phyloP scores from a whole-genome alignment of 2,329 filamentous ascomycete species.

The Fusarium poae region DNA sequence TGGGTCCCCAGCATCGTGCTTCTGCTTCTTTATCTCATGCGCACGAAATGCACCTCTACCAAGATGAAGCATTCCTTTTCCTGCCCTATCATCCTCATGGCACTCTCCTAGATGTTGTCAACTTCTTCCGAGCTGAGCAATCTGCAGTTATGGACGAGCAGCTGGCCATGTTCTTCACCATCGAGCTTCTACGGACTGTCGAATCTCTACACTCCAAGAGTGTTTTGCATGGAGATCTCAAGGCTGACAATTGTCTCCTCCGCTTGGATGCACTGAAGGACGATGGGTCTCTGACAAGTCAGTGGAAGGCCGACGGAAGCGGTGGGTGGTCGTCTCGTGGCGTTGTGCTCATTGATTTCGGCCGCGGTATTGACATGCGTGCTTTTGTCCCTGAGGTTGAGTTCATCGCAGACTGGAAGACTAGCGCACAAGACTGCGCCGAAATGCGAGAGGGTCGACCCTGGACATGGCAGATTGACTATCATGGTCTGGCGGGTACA shows the following conservation, averaged over 20 bases:
- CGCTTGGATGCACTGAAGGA: slow-evolving; percentile 73
- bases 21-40: slow-evolving; percentile 83
- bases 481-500: slow-evolving; percentile 90
- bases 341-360: slow-evolving; percentile 92
- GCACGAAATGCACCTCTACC: slow-evolving; percentile 92
- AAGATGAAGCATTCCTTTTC: slow-evolving; percentile 89
- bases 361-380: slow-evolving; percentile 92
- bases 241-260: slow-evolving; percentile 94
- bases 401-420: slow-evolving; percentile 97
- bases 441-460: slow-evolving; percentile 95
- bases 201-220: slow-evolving; percentile 85
- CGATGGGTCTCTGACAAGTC: slow-evolving; percentile 64
- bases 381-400: slow-evolving; percentile 78
- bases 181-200: slow-evolving; percentile 90
- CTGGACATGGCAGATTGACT: slow-evolving; percentile 98
- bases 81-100: slow-evolving; percentile 91
- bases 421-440: slow-evolving; percentile 85
- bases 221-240: slow-evolving; percentile 92
- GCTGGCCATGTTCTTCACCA: slow-evolving; percentile 93
- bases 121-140: slow-evolving; percentile 80
- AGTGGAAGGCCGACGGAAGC: slow-evolving; percentile 79
- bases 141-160: slow-evolving; percentile 87
- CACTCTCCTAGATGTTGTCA: slow-evolving; percentile 94
- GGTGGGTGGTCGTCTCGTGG: slow-evolving; percentile 86
- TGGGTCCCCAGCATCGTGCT: slow-evolving; percentile 78